Base-by-base conservation (phyloP, 2,329 filamentous ascomycete species). In the Colletotrichum chrysophilum region DNA sequence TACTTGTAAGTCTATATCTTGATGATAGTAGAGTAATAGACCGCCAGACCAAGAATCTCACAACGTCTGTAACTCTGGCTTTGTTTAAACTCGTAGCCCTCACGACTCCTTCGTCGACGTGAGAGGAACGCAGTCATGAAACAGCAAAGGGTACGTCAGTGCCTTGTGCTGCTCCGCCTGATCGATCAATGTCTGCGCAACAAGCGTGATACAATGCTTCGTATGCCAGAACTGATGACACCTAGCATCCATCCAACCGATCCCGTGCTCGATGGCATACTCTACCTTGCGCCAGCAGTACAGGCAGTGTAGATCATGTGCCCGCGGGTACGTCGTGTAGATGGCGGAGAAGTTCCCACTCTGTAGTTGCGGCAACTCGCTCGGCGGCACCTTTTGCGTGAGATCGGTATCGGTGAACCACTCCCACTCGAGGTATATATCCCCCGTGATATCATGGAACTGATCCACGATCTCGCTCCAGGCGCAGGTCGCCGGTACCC, bases 211-310 rank as follows among this genome's bases (percentile, higher is more conserved):
- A n/a, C 65, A 67, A 16, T 67, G 65, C 65, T 67, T 67, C 16
- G 43, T 67, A 43, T 67, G 65, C 65, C 65, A 67, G n/a, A 67
- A 67, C 65, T 67, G 65, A 48, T 67, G 65, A 14, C 65, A 56
- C 12, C 65, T 38, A 10, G 26, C 26, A 48, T 67, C 65, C 28
- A 67, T 21, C 26, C 28, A 55, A 24, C 28, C 43, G 26, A 56
- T n/a, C 14, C 65, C 65, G 43, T 67, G 26, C 28, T 67, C 65
- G 18, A 67, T 56, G 14, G 65, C 65, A 16, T 67, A 67, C n/a
- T 67, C 65, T 3, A 67, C 65, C 28, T 67, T 67, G 28, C 65
- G 43, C 65, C 65, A 67, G 65, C 65, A 67, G 14, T 67, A 67
- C 14, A 67, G 12, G 18, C 65, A 67, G n/a, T 67, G 65, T 9